Evolutionary conservation across 768 basidiomycete genomes (phyloP).

Genomic region (Agaricus subrufescens): DNA sequence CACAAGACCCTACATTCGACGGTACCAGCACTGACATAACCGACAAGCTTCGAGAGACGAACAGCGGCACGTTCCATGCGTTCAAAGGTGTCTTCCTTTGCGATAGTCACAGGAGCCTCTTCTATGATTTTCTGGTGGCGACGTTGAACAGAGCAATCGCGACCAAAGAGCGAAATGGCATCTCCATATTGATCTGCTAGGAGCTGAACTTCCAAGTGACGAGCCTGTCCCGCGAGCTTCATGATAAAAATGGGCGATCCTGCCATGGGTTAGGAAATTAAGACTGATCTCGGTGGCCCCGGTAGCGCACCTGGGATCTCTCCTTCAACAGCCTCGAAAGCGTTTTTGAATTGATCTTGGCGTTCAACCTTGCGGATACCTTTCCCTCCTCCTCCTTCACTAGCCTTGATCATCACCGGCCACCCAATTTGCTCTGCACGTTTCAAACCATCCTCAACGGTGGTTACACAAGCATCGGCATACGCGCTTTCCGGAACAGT

Average conservation of each 20-base stretch:
- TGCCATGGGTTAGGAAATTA: conserved; percentile 19
- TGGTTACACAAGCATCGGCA: conserved; percentile 79
- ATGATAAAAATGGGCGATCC: conserved; percentile 99
- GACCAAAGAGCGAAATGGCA: conserved; percentile 97
- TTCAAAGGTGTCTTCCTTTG: conserved; percentile 86
- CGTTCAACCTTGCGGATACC: conserved; percentile 94
- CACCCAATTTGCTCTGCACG: conserved; percentile 88
- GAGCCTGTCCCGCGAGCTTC: conserved; percentile 97
- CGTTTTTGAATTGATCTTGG: conserved; percentile 87
- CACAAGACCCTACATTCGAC: conserved; percentile 75
- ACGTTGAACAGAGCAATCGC: conserved; percentile 98
- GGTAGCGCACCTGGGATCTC: conserved; percentile 84
- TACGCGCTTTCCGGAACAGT: conserved; percentile 93
- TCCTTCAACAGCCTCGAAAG: conserved; percentile 88
- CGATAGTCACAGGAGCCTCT: conserved; percentile 98
- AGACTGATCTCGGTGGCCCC: conserved; percentile 8
- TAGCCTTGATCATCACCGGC: conserved; percentile 99
- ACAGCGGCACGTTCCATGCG: conserved; percentile 99
- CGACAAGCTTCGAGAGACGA: conserved; percentile 95
- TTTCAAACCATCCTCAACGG: conserved; percentile 80
- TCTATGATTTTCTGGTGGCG: conserved; percentile 99
- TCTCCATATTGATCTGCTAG: conserved; percentile 99
- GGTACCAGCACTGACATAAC: conserved; percentile 98
- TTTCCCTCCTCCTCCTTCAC: conserved; percentile 98
- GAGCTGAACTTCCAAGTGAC: conserved; percentile 97